These are phyloP conservation scores for Acorus gramineus DNA, from an alignment of 106 monocot genomes.

Conservation along the genomic window DNA sequence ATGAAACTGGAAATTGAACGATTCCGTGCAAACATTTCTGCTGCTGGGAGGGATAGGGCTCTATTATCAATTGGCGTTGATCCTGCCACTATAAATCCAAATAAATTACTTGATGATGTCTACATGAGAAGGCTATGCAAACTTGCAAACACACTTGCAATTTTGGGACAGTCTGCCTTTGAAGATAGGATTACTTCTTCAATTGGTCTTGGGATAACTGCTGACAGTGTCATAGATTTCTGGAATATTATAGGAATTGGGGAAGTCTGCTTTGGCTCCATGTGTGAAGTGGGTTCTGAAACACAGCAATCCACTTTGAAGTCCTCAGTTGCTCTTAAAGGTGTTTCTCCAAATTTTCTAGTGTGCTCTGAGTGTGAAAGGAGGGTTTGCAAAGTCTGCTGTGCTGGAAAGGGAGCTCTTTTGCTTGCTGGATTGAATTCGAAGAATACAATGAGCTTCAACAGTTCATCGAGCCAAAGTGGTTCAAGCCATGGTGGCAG, in stretches of 20 bases:
- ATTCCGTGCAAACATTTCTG: constrained; percentile 54
- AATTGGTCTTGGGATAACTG: constrained; percentile 50
- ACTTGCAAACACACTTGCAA: constrained; percentile 52
- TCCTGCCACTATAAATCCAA: constrained; percentile 88
- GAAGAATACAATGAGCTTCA: constrained; percentile 58
- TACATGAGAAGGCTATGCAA: constrained; percentile 45
- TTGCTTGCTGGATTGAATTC: constrained; percentile 32
- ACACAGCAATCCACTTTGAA: constrained; percentile 9
- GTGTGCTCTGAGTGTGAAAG: constrained; percentile 58
- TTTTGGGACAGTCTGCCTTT: constrained; percentile 57
- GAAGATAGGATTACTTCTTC: constrained; percentile 83
- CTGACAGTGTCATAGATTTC: constrained; percentile 55
- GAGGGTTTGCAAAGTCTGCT: constrained; percentile 73
- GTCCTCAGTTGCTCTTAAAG: constrained; percentile 13
- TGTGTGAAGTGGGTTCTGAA: constrained; percentile 62
- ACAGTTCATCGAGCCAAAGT: constrained; percentile 31
- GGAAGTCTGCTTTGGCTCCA: constrained; percentile 34
- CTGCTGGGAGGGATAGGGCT: constrained; percentile 84
- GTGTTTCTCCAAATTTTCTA: constrained; percentile 21
- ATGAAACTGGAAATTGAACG: constrained; percentile 87
- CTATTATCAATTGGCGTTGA: constrained; percentile 58
- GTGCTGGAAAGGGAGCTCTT: constrained; percentile 85
- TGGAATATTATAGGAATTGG: constrained; percentile 69
- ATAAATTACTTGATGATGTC: constrained; percentile 53
- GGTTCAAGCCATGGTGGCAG: constrained; percentile 60